These are phyloP conservation scores for Naganishia vaughanmartiniae DNA, from an alignment of 768 basidiomycete species.

Conservation along the genomic window DNA sequence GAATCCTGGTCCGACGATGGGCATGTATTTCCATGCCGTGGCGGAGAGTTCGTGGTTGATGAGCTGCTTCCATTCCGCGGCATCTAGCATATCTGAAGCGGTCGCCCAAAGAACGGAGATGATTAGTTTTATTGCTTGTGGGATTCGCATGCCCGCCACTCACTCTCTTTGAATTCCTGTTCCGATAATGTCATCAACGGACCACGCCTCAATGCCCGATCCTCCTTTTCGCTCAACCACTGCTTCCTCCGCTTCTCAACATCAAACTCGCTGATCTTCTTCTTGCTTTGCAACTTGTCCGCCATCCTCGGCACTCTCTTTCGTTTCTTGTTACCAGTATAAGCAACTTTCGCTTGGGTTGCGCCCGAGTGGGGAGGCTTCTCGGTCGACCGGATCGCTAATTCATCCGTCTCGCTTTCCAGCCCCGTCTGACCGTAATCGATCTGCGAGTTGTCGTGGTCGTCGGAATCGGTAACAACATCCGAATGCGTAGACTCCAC, in stretches of 20 bases:
- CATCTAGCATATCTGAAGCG: slow-evolving; percentile 7
- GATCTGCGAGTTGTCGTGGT: not conserved
- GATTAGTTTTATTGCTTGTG: not conserved
- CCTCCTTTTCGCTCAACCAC: slow-evolving; percentile 20
- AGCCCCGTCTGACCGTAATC: not conserved
- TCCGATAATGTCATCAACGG: slow-evolving; percentile 4
- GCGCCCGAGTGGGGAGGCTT: not conserved
- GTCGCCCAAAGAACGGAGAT: not conserved
- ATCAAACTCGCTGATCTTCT: not conserved
- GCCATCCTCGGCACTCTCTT: not conserved
- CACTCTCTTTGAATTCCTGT: not conserved
- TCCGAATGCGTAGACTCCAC: not conserved
- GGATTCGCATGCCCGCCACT: too few relatives aligned
- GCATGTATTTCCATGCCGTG: slow-evolving; percentile 23
- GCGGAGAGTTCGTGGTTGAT: slow-evolving; percentile 10
- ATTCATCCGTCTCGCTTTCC: slow-evolving; percentile 4
- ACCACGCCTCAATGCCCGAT: slow-evolving; percentile 9
- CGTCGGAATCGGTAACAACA: not conserved
- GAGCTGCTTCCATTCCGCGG: slow-evolving; percentile 12
- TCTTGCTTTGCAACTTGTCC: not conserved
- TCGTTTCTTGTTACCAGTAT: not conserved
- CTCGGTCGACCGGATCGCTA: slow-evolving; percentile 3
- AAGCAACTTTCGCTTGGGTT: not conserved
- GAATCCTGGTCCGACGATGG: slow-evolving; percentile 12
- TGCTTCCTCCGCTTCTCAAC: slow-evolving; percentile 19